Evolutionary conservation across 2,329 filamentous ascomycete species (phyloP), one percentile per base, ranked within the genome.

Genomic region (Sphaerostilbella broomeana): DNA sequence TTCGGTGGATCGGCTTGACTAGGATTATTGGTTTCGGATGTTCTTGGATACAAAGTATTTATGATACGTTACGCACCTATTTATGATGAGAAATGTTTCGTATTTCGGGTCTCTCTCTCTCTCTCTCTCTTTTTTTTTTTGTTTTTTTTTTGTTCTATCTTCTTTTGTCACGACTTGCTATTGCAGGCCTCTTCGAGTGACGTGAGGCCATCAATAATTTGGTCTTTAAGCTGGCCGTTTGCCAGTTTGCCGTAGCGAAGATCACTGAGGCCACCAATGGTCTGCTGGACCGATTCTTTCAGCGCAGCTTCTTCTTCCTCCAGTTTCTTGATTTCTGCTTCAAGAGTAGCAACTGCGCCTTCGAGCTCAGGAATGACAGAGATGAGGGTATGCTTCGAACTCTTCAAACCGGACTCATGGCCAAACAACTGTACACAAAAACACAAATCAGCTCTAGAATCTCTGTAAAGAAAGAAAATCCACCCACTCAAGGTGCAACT

Each of bases 211-310:
- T 81, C 74, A 13, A 87, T 64, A 20, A 86, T 75, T 48, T 88
- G 81, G 32, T 77, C 71, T 18, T 69, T 70, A 21, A 89, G 62
- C 43, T 77, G 70, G 16, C 70, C 60, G 47, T 84, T 83, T 24
- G 75, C 71, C 42, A 92, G 73, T 40, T 79, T 80, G 25, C 88
- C 87, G 53, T 92, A 90, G 31, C 85, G 79, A 40, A 94, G 69
- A 60, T 94, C 86, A 59, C 86, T 94, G 57, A 95, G 65, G 33
- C 75, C 77, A 21, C 82, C 82, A 12, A 92, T 73, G 0, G 73
- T 81, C 40, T 77, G 71, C 47, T 72, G 72, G 36, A 92, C 72
- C 9, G 77, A 73, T 4, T 72, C 67, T 5, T 84, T 60, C 3
- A 87, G 63, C 2, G 59, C 57, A 1, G 70, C 68, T 38, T 83